phyloP scores from a whole-genome alignment of 2,329 filamentous ascomycete species.

The Hypoxylon sp. region DNA sequence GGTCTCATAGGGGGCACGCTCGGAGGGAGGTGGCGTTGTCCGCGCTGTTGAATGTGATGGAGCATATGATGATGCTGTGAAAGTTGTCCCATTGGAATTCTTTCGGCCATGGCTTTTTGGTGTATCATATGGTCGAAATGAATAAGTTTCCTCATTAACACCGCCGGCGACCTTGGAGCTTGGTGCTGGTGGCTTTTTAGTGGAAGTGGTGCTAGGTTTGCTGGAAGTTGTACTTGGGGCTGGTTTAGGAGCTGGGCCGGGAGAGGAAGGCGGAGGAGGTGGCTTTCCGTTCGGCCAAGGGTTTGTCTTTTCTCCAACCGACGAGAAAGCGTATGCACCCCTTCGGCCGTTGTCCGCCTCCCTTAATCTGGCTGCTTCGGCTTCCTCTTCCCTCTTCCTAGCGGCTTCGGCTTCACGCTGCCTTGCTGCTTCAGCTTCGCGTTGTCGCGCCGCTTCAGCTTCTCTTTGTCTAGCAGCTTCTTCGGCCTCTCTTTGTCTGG shows the following conservation, averaged over 20 bases:
- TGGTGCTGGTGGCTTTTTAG: slow-evolving; percentile 50
- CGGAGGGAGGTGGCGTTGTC: slow-evolving; percentile 86
- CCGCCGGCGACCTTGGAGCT: slow-evolving; percentile 72
- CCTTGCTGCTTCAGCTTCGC: slow-evolving; percentile 43
- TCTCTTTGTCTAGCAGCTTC: slow-evolving; percentile 29
- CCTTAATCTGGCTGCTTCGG: slow-evolving; percentile 54
- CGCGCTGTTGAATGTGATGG: slow-evolving; percentile 86
- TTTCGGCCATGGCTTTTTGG: slow-evolving; percentile 71
- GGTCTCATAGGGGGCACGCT: slow-evolving; percentile 84
- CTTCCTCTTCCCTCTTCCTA: slow-evolving; percentile 54
- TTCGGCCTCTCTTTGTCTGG: slow-evolving; percentile 25
- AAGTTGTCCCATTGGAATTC: slow-evolving; percentile 77
- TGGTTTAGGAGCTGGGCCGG: slow-evolving; percentile 43
- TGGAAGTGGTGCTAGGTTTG: slow-evolving; percentile 38
- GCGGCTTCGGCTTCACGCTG: slow-evolving; percentile 49
- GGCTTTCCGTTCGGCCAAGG: slow-evolving; percentile 77
- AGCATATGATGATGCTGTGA: slow-evolving; percentile 89
- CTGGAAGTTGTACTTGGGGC: slow-evolving; percentile 47
- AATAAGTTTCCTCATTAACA: slow-evolving; percentile 77
- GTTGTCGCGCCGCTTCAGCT: slow-evolving; percentile 55
- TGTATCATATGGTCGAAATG: slow-evolving; percentile 83
- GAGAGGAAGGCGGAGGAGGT: slow-evolving; percentile 54
- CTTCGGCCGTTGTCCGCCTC: slow-evolving; percentile 47
- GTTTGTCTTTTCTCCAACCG: slow-evolving; percentile 77
- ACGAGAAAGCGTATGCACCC: slow-evolving; percentile 73